These are phyloP conservation scores for Annulohypoxylon nitens DNA, from an alignment of 495 filamentous ascomycete species.

Conservation along the genomic window DNA sequence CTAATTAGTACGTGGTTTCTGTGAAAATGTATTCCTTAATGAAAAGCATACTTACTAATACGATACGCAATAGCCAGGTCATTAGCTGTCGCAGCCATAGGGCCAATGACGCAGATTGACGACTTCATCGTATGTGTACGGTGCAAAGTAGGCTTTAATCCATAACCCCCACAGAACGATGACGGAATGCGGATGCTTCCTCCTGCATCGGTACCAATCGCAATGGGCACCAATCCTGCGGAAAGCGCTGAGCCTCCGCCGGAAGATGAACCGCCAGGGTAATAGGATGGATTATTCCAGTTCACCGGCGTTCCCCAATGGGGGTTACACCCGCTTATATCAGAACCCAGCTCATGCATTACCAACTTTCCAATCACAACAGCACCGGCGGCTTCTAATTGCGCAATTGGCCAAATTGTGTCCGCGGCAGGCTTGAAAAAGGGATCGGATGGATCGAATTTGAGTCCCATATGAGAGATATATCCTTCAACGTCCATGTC, in stretches of 20 bases:
- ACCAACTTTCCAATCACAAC: conserved; percentile 87
- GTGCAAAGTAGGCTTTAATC: conserved; percentile 85
- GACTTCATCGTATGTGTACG: conserved; percentile 71
- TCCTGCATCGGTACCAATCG: conserved; percentile 87
- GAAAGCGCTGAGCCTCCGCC: conserved; percentile 84
- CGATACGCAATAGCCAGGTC: conserved; percentile 89
- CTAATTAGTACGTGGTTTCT: conserved; percentile 7
- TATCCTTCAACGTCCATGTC: conserved; percentile 84
- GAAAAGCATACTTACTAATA: conserved; percentile 51
- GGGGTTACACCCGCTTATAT: conserved; percentile 57
- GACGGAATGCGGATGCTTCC: conserved; percentile 87
- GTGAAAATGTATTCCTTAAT: background rate
- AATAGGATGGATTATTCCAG: conserved; percentile 83
- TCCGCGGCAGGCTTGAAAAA: conserved; percentile 52
- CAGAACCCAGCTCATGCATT: conserved; percentile 89
- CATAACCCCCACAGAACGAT: conserved; percentile 87
- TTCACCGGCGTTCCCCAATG: conserved; percentile 80
- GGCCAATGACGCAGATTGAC: conserved; percentile 77
- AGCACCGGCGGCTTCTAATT: conserved; percentile 82
- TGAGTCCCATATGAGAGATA: conserved; percentile 69
- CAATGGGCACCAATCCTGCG: conserved; percentile 82
- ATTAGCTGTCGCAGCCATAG: conserved; percentile 79
- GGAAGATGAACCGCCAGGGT: conserved; percentile 89
- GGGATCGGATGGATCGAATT: conserved; percentile 52
- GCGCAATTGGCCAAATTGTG: conserved; percentile 77